A percentile compares a stretch with the other conserved stretches of the same genome.
Conservation (phyloP, 805 yeast genomes). For the Candida bentonensis region DNA sequence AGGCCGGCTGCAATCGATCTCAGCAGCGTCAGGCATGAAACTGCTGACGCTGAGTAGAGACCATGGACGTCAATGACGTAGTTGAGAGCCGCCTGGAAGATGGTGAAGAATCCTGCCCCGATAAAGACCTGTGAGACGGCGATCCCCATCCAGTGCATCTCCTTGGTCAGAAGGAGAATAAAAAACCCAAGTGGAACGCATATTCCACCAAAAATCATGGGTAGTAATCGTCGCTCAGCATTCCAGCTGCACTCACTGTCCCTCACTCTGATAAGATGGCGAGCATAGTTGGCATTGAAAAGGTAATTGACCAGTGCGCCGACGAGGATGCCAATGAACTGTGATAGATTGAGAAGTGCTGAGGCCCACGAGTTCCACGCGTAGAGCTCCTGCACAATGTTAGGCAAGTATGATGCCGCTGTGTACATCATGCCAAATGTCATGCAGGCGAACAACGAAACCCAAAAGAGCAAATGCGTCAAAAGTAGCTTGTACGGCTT, state of each 20-base stretch:
- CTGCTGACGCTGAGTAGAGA: constrained; percentile 7
- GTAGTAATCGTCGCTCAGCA: constrained; percentile 7
- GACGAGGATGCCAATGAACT: constrained; percentile 7
- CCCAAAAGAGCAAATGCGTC: constrained; percentile 4
- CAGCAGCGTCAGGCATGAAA: constrained; percentile 6
- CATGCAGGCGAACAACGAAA: constrained; percentile 6
- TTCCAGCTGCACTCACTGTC: constrained; percentile 4
- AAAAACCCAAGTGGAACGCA: constrained; percentile 8
- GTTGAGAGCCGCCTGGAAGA: constrained; percentile 8
- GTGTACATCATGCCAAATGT: constrained; percentile 8
- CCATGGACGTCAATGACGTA: constrained; percentile 8
- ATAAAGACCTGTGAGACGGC: constrained; percentile 3
- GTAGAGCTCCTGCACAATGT: constrained; percentile 4
- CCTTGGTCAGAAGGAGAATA: constrained; percentile 4
- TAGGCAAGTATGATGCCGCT: constrained; percentile 6
- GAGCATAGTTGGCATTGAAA: constrained; percentile 4
- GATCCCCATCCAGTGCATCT: constrained; percentile 3
- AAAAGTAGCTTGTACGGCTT: constrained; percentile 7
- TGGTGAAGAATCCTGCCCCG: constrained; percentile 8
- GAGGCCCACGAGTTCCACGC: constrained; percentile 4
- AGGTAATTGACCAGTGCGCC: constrained; percentile 5
- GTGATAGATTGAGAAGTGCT: constrained; percentile 5
- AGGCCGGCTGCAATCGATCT: constrained; percentile 8
- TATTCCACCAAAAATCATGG: constrained; percentile 8
- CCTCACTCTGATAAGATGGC: constrained; percentile 4